Conservation (phyloP, 2,329 filamentous ascomycete genomes). For the Fusarium burgessii region DNA sequence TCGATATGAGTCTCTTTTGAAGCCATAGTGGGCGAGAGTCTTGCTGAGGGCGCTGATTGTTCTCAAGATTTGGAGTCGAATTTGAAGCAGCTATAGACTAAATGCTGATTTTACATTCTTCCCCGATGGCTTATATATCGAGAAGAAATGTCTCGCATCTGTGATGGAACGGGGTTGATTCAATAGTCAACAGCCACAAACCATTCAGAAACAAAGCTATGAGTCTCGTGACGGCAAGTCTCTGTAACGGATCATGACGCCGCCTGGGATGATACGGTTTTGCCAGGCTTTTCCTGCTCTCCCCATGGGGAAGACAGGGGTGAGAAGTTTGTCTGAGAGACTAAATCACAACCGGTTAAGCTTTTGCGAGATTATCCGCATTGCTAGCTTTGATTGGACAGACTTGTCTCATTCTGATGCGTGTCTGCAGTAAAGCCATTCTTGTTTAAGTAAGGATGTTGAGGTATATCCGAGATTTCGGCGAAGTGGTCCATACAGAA, state of each 20-base stretch:
- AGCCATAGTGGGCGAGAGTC: slow-evolving; percentile 7
- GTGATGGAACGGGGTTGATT: too few species aligned
- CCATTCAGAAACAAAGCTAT: background rate
- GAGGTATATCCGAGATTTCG: slow-evolving; percentile 41
- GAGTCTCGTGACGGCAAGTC: slow-evolving; percentile 6
- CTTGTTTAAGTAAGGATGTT: background rate
- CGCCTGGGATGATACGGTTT: background rate
- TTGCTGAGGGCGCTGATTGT: background rate
- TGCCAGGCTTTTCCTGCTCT: background rate
- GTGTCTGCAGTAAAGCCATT: background rate
- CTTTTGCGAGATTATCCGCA: background rate
- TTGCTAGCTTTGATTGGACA: background rate
- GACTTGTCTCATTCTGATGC: background rate
- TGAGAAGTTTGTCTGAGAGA: background rate
- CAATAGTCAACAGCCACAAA: background rate
- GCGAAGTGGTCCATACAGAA: slow-evolving; percentile 20
- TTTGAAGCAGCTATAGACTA: background rate
- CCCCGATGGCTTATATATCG: slow-evolving; percentile 4
- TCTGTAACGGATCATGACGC: background rate
- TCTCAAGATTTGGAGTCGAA: background rate
- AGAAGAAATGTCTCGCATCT: background rate
- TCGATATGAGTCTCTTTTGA: slow-evolving; percentile 26
- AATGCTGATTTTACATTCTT: background rate
- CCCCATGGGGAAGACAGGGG: slow-evolving; percentile 35
- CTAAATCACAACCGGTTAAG: slow-evolving; percentile 13